Percentiles rank a stretch among this genome's conserved stretches.
phyloP scores from a whole-genome alignment of 345 rosid genomes.

The Salix koriyanagi region DNA sequence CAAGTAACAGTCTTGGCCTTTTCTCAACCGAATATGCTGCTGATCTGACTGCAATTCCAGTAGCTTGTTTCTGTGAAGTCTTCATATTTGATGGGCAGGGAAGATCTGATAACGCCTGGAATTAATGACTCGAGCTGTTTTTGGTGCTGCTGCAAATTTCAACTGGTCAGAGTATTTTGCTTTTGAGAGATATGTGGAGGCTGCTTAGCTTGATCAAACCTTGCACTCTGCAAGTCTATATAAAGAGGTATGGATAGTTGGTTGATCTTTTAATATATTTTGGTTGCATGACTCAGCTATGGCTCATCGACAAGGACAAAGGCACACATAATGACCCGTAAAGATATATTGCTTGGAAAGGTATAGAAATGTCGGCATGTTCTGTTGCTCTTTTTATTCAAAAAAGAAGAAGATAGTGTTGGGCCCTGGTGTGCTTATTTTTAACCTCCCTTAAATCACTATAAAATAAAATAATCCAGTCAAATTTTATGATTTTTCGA shows the following conservation, averaged over 20 bases:
- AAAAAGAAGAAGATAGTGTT: not conserved
- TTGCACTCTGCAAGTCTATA: not conserved
- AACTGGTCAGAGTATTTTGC: not conserved
- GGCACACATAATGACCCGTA: not conserved
- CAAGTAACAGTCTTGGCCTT: constrained; percentile 30
- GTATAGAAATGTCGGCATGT: not conserved
- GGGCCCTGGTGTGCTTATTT: not conserved
- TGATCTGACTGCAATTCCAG: constrained; percentile 22
- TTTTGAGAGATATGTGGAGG: not conserved
- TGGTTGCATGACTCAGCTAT: not conserved
- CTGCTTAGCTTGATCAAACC: not conserved
- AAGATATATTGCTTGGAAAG: not conserved
- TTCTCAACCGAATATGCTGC: constrained; percentile 25
- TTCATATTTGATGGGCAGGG: constrained; percentile 24
- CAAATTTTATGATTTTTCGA: not conserved
- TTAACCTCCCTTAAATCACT: not conserved
- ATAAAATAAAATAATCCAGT: not conserved
- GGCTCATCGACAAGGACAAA: not conserved
- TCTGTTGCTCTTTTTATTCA: not conserved
- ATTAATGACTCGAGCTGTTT: not conserved
- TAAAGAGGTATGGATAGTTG: not conserved
- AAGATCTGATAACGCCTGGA: not conserved
- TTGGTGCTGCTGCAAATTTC: not conserved
- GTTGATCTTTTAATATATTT: not conserved
- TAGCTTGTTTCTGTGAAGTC: constrained; percentile 22